Base-by-base conservation (phyloP, 1,284 basidiomycete species). In the Naganishia sp. region DNA sequence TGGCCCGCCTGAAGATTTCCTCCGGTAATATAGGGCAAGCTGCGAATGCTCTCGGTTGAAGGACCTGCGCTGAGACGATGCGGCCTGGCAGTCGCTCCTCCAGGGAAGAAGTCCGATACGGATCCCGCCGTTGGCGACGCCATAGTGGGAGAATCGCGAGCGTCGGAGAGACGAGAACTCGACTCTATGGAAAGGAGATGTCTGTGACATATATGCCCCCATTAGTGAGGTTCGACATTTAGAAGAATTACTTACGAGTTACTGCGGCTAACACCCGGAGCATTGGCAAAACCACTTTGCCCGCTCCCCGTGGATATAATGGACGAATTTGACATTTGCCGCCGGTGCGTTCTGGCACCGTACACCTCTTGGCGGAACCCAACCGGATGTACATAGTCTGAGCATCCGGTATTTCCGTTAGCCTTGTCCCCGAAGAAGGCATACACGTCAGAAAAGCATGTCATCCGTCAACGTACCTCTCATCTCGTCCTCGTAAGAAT, bases 271-370 rank as follows among this genome's bases (percentile, higher is more conserved):
- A 39, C 64, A 9, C 49, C 50, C 33, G 59, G 50, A 21, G 45
- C 63, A 18, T 48, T 64, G 23, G 50, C 44, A 60, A 63, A 72
- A 49, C 67, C 71, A 1, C 78, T 77, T 66, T 77, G 75, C 23
- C 72, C 71, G 31, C 74, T 77, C 63, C 77, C 77, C 0, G 74
- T 63, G 25, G 64, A 66, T 11, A 69, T 59, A 2, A 80, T 70
- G 2, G 76, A 78, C 25, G 78, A 75, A 54, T 79, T 78, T 1
- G 77, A 78, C 11, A 73, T 71, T 71, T 76, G 76, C 11, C 78
- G 71, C 33, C 72, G 65, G 68, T 80, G 78, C 56, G 69, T 68
- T 6, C 70, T 55, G 10, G 61, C 72, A 70, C 16, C 68, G 69
- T 45, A 69, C 44, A 55, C 46, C 48, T 67, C 69, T 33, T 63